Percentiles rank a stretch among this genome's conserved stretches.
Evolutionary conservation across 176 grass and related monocot species (phyloP).

Genomic region (Oryza nivara): DNA sequence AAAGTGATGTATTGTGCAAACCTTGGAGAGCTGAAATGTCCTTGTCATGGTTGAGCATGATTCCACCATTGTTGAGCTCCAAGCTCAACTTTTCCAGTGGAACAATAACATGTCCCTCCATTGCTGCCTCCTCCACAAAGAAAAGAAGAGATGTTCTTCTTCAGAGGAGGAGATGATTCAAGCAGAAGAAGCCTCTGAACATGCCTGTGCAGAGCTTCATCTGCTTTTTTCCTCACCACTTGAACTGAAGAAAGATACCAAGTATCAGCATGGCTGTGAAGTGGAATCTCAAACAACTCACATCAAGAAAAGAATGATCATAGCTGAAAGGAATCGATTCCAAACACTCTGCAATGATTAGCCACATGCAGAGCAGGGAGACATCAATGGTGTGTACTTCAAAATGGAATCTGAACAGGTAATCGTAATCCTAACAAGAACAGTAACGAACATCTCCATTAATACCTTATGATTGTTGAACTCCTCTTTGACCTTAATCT

Average conservation of each 20-base stretch:
- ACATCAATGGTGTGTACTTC: slow-evolving; percentile 18
- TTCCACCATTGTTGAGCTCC: slow-evolving; percentile 37
- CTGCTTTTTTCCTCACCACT: slow-evolving; percentile 2
- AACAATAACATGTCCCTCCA: slow-evolving; percentile 40
- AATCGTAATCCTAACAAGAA: slow-evolving; percentile 18
- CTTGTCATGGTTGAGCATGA: slow-evolving; percentile 44
- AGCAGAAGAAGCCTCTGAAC: slow-evolving; percentile 26
- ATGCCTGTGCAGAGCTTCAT: slow-evolving; percentile 31
- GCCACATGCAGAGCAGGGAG: slow-evolving; percentile 13
- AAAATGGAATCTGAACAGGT: slow-evolving; percentile 18
- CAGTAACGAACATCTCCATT: slow-evolving; percentile 6
- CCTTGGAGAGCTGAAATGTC: slow-evolving; percentile 59
- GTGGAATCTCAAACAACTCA: slow-evolving; percentile 44
- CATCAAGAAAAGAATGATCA: slow-evolving; percentile 54
- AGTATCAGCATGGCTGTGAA: slow-evolving; percentile 34
- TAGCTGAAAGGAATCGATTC: slow-evolving; percentile 48
- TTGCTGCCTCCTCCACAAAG: slow-evolving; percentile 17
- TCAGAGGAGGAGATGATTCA: slow-evolving; percentile 27
- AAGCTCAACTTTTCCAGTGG: slow-evolving; percentile 49
- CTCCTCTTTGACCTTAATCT: neutral
- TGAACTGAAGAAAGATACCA: slow-evolving; percentile 18
- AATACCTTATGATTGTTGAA: slow-evolving; percentile 37
- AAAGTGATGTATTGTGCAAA: neutral
- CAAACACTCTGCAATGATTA: slow-evolving; percentile 45
- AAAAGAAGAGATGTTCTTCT: neutral